Evolutionary conservation across 2,329 filamentous ascomycete species (phyloP).

Genomic region (Neofusicoccum umdonicola): DNA sequence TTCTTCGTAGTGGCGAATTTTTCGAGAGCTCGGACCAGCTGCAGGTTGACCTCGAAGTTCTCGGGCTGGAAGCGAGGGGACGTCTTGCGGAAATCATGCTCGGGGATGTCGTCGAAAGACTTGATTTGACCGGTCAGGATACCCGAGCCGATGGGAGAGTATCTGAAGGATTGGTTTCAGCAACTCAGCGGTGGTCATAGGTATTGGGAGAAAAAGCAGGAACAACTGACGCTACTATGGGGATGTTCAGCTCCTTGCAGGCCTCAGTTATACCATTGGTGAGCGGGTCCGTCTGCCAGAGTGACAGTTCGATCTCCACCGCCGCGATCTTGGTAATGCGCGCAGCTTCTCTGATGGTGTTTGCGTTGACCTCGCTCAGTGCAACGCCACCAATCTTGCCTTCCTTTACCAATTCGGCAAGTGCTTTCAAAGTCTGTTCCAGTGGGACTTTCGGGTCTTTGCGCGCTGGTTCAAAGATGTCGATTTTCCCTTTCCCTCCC

Average conservation of each 20-base stretch:
- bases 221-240: conserved; percentile 55
- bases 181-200: no score
- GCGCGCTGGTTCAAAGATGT: background rate
- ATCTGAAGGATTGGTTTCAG: conserved; percentile 38
- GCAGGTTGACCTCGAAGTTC: conserved; percentile 64
- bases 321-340: conserved; percentile 55
- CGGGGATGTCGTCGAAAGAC: conserved; percentile 55
- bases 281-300: conserved; percentile 57
- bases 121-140: conserved; percentile 39
- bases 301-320: conserved; percentile 60
- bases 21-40: conserved; percentile 59
- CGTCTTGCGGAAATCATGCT: conserved; percentile 47
- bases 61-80: conserved; percentile 63
- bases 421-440: background rate
- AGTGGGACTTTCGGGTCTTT: background rate
- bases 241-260: conserved; percentile 63
- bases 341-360: conserved; percentile 47
- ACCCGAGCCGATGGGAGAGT: conserved; percentile 57
- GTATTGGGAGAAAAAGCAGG: conserved; percentile 47
- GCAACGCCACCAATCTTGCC: conserved; percentile 47
- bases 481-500: background rate
- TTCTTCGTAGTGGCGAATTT: conserved; percentile 58
- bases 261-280: conserved; percentile 58
- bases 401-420: conserved; percentile 35
- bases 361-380: conserved; percentile 45